Percentiles rank a stretch among this genome's conserved stretches.
Conservation (phyloP, 2,329 filamentous ascomycete genomes). For the Sclerotinia nivalis region DNA sequence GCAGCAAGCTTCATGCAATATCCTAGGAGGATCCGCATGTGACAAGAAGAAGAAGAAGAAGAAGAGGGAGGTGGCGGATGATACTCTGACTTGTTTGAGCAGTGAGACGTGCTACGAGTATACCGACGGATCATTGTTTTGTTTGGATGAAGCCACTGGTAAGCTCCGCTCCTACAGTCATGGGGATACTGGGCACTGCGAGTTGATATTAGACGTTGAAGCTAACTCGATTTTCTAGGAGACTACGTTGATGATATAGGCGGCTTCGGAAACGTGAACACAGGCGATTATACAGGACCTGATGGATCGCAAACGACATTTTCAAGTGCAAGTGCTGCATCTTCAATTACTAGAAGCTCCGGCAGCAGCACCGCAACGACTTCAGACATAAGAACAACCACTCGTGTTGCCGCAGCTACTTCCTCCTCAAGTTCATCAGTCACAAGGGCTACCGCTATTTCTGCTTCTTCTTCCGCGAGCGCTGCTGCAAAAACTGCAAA, state of each 20-base stretch:
- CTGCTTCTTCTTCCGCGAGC: neutral
- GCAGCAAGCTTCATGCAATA: neutral
- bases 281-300: neutral
- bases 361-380: neutral
- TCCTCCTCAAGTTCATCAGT: neutral
- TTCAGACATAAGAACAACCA: neutral
- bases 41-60: neutral
- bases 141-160: neutral
- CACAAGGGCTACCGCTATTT: neutral
- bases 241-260: neutral
- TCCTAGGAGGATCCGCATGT: neutral
- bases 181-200: too few relatives aligned
- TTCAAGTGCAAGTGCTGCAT: neutral
- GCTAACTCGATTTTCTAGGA: neutral
- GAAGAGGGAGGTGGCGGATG: neutral
- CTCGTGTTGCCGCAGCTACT: neutral
- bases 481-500: neutral
- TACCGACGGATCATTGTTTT: conserved; percentile 1
- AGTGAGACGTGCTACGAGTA: neutral
- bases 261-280: neutral
- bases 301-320: conserved; percentile 4
- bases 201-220: neutral
- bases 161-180: neutral
- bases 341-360: neutral
- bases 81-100: neutral